phyloP scores from a whole-genome alignment of 192 early-diverging fungal species.

The Podila epicladia region DNA sequence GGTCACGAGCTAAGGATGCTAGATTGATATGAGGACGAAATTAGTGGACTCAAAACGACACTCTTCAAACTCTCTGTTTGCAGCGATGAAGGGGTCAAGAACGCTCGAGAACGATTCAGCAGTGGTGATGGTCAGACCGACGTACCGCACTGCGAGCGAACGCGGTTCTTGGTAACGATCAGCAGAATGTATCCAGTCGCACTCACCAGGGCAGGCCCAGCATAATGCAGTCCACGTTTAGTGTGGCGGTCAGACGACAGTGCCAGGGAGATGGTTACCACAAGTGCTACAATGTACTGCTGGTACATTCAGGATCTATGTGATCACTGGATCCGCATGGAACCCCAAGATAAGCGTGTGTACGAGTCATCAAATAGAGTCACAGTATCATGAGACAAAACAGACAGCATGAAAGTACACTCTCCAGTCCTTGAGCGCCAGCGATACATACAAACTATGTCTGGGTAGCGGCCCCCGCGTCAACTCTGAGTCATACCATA shows the following conservation, averaged over 20 bases:
- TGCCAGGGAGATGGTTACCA: neutral
- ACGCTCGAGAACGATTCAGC: constrained; percentile 21
- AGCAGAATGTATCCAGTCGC: neutral
- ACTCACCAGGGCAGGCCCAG: neutral
- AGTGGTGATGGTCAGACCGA: neutral
- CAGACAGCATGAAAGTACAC: constrained; percentile 46
- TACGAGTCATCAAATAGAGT: constrained; percentile 65
- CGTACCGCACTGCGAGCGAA: constrained; percentile 12
- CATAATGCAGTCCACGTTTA: neutral
- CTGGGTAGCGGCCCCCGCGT: constrained; percentile 48
- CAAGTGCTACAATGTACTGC: neutral
- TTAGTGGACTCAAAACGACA: neutral
- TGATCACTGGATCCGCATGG: neutral
- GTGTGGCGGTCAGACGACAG: neutral
- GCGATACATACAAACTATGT: constrained; percentile 39
- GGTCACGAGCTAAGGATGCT: constrained; percentile 70
- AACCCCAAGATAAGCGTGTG: constrained; percentile 69
- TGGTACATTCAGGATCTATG: constrained; percentile 6
- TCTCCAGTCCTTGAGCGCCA: constrained; percentile 51
- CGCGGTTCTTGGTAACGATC: constrained; percentile 10
- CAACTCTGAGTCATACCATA: constrained; percentile 31
- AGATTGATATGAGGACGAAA: neutral
- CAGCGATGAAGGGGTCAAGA: neutral
- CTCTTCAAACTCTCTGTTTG: too few relatives aligned
- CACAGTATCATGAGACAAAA: constrained; percentile 64